Evolutionary conservation across 2,329 filamentous ascomycete genomes (phyloP), one percentile per base, ranked within the genome.

Genomic region (Chrysoporthe cubensis): DNA sequence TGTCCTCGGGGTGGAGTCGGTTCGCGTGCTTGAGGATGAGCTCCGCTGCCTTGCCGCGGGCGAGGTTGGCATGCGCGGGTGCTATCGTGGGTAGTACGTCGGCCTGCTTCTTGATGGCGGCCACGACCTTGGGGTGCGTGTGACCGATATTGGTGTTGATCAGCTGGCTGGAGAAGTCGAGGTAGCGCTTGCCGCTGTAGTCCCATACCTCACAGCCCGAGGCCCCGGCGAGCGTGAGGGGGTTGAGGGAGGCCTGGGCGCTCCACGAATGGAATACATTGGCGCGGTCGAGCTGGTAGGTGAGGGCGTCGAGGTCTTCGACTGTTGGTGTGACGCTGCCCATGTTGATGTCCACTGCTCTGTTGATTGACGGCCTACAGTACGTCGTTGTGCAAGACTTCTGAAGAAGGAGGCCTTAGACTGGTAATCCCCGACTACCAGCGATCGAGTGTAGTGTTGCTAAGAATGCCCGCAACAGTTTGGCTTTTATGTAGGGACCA

Each of bases 221-320:
- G 48, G 65, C 65, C 13, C 68, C 65, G 11, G 68, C 68, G 8
- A 69, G 62, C 21, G 68, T 56, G 5, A 69, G 40, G 9, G 68
- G 68, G 16, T 60, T 65, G 44, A 69, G 68, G 1, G 65, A 46
- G n/a, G 40, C 68, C 46, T 69, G 68, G 9, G 68, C 68, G 61
- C 62, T 65, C 68, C 68, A 69, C 2, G 68, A 69, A n/a, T 69
- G 68, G 40, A 69, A 69, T 58, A 69, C 68, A 14, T 69, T 67
- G 40, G 68, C 16, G 14, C 68, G 65, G 16, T 69, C 68, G 9
- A 69, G 62, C 58, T 69, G 62, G 46, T 63, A 69, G n/a, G 68
- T 56, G 62, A 69, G 68, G 26, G 60, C 68, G 14, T 56, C 66
- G 40, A 69, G 62, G 34, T 58, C 62, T 58, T 65, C 65, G 43